Percentiles rank a stretch among this genome's conserved stretches.
Evolutionary conservation across 768 basidiomycete species (phyloP).

Genomic region (Suillus discolor): DNA sequence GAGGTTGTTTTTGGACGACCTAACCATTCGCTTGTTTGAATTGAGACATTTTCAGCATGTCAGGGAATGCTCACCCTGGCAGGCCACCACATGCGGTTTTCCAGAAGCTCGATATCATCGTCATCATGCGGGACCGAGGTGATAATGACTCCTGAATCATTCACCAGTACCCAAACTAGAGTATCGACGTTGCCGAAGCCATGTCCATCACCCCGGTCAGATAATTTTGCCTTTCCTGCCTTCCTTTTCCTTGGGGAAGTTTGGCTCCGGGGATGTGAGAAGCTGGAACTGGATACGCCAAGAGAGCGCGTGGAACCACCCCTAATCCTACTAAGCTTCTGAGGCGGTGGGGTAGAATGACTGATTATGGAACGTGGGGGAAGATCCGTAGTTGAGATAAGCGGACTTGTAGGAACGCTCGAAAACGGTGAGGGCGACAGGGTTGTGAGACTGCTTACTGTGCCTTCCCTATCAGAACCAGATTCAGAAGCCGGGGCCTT

Average conservation of each 20-base stretch:
- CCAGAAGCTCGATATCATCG: slow-evolving; percentile 21
- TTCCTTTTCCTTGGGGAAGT: slow-evolving; percentile 25
- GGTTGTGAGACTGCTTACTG: slow-evolving; percentile 12
- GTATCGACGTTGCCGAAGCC: slow-evolving; percentile 34
- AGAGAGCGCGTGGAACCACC: slow-evolving; percentile 17
- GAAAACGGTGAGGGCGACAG: slow-evolving; percentile 30
- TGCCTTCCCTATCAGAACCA: slow-evolving; percentile 14
- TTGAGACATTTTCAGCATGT: slow-evolving; percentile 10
- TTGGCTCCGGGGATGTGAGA: slow-evolving; percentile 22
- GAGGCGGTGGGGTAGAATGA: background rate
- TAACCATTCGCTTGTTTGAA: slow-evolving; percentile 9
- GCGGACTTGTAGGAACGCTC: slow-evolving; percentile 24
- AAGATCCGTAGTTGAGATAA: slow-evolving; percentile 18
- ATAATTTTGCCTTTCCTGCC: slow-evolving; percentile 8
- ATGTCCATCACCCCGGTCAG: slow-evolving; percentile 12
- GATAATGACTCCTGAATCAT: slow-evolving; percentile 39
- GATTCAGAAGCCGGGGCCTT: slow-evolving; percentile 19
- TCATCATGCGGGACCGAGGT: slow-evolving; percentile 25
- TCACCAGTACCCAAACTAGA: slow-evolving; percentile 57
- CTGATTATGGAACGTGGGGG: slow-evolving; percentile 18
- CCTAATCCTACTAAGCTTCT: slow-evolving; percentile 13
- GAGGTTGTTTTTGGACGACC: slow-evolving; percentile 31
- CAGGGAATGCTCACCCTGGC: slow-evolving; percentile 49
- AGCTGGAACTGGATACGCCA: slow-evolving; percentile 10
- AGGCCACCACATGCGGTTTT: slow-evolving; percentile 66